Conservation (phyloP, 2,329 filamentous ascomycete genomes). For the Didymella pomorum region DNA sequence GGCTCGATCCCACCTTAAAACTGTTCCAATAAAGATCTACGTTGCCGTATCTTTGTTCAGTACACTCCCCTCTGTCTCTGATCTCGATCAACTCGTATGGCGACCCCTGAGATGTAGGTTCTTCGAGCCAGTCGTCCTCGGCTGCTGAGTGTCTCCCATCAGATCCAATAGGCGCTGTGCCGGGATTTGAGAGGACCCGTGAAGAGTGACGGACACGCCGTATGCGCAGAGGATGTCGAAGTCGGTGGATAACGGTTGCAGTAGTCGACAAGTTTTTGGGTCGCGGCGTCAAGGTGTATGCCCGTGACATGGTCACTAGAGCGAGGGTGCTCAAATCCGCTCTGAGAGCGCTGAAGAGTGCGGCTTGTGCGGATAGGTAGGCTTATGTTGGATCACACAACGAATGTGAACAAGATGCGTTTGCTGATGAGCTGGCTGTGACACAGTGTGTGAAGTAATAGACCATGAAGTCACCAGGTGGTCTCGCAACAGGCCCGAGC, state of each 20-base stretch:
- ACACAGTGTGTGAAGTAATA: constrained; percentile 1
- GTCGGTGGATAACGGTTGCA: constrained; percentile 22
- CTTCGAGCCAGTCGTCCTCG: constrained; percentile 16
- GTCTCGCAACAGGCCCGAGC: background rate
- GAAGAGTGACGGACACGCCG: constrained; percentile 1
- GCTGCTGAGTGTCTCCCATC: constrained; percentile 1
- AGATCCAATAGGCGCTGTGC: background rate
- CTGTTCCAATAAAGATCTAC: constrained; percentile 32
- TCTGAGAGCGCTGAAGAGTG: background rate
- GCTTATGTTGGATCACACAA: constrained; percentile 13
- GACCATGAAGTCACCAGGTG: background rate
- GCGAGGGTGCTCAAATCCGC: background rate
- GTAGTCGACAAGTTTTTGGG: constrained; percentile 11
- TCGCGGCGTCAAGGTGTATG: constrained; percentile 2
- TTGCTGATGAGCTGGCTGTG: constrained; percentile 22
- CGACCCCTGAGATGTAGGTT: constrained; percentile 4
- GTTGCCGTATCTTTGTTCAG: constrained; percentile 20
- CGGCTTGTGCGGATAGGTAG: background rate
- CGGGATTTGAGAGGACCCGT: background rate
- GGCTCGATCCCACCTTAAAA: constrained; percentile 26
- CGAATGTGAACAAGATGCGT: constrained; percentile 21
- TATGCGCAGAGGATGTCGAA: constrained; percentile 23
- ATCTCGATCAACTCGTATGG: constrained; percentile 22
- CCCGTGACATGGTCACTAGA: background rate
- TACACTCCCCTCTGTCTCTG: constrained; percentile 26